phyloP scores from a whole-genome alignment of 345 rosid genomes.

The Luvunga scandens region DNA sequence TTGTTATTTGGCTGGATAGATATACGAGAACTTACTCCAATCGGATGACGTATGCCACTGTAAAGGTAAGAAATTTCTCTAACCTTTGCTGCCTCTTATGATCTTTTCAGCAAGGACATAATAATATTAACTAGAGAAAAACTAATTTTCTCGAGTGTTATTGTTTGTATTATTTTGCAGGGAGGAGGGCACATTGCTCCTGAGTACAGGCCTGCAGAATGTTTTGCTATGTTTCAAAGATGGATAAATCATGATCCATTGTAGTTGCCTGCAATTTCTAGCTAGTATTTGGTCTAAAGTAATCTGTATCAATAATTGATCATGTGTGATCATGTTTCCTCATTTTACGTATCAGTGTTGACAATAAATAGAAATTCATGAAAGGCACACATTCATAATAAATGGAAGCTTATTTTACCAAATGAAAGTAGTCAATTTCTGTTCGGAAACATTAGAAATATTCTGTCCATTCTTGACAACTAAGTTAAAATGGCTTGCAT shows the following conservation, averaged over 20 bases:
- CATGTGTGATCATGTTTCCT: no score
- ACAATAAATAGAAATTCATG: no score
- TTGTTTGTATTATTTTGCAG: slow-evolving; percentile 27
- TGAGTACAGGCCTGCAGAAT: slow-evolving; percentile 43
- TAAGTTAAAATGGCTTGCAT: no score
- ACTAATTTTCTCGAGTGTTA: not conserved
- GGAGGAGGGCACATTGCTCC: slow-evolving; percentile 72
- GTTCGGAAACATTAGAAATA: no score
- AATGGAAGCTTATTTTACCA: no score
- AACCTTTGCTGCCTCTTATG: no score
- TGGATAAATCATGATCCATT: slow-evolving; percentile 33
- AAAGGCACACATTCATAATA: no score
- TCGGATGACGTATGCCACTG: slow-evolving; percentile 66
- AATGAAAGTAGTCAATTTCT: no score
- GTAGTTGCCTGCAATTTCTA: not conserved
- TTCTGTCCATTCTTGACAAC: no score
- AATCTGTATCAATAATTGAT: no score
- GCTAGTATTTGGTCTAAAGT: no score
- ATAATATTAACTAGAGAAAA: not conserved
- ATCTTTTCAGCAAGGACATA: not conserved
- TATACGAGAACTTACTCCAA: slow-evolving; percentile 61
- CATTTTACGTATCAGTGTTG: no score
- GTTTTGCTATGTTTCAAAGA: slow-evolving; percentile 43
- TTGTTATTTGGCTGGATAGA: slow-evolving; percentile 24
- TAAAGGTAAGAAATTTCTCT: slow-evolving; percentile 38